Evolutionary conservation across 2,329 filamentous ascomycete genomes (phyloP), one percentile per base, ranked within the genome.

Genomic region (Hypoxylon sp.): DNA sequence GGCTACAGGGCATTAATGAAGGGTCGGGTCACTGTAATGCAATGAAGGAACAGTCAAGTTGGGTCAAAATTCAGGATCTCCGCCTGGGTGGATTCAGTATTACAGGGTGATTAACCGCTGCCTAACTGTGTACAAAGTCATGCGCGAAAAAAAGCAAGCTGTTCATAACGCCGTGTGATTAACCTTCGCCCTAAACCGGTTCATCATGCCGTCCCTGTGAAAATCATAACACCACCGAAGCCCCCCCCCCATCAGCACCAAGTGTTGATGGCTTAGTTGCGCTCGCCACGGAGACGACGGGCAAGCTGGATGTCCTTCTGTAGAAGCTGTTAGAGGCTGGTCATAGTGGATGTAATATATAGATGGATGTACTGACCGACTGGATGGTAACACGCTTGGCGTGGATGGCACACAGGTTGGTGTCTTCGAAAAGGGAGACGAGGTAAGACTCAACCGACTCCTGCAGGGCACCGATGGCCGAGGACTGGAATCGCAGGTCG

Each of bases 311-410:
- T 97, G 73, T 97, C 94, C 85, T 97, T 97, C 79, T 79, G 74
- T 68, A 68, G 52, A 8, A 62, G 40, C 62, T 73, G 73, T 80
- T 74, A 79, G 76, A 45, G 58, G 3, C 10, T 15, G 38, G 15
- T n/a, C 29, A 54, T 21, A 17, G 27, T 26, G 9, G 3, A 24
- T 3, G n/a, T 11, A 13, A 27, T 45, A 35, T 13, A 3, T 13
- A 9, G n/a, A 23, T 37, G 40, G 47, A 41, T 23, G 48, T 61
- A 77, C 77, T 69, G 71, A 80, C 75, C 68, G 88, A 88, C 80
- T 94, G 94, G 80, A 98, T 98, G 74, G 94, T 98, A 75, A 98
- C 95, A 83, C 95, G 92, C 88, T 98, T 98, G 81, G 95, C 94
- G 82, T 98, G 95, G 79, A 98, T 97, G 74, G 95, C 94, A 82